These are phyloP conservation scores for Fraxinus baroniana DNA, from an alignment of 305 asterid genomes.

Conservation along the genomic window DNA sequence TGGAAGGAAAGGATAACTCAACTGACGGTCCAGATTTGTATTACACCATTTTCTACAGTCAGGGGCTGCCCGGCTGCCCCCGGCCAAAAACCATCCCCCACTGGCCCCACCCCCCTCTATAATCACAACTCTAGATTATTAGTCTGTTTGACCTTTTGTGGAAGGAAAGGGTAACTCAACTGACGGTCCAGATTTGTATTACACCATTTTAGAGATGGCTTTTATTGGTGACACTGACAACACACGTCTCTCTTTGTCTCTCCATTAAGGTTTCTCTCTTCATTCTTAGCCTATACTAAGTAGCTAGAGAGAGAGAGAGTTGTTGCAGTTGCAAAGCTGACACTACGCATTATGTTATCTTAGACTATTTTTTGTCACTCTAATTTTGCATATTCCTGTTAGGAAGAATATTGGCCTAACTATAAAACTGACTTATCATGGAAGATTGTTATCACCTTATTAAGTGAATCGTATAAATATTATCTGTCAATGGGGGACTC, in stretches of 20 bases:
- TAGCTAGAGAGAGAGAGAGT: no score
- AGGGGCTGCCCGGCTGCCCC: no score
- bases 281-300: background rate
- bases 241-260: background rate
- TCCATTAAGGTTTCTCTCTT: slow-evolving; percentile 22
- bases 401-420: no score
- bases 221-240: slow-evolving; percentile 8
- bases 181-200: slow-evolving; percentile 34
- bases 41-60: background rate
- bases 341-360: background rate
- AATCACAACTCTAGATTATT: no score
- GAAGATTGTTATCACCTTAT: no score
- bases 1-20: background rate
- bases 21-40: slow-evolving; percentile 34
- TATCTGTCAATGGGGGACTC: no score
- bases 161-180: background rate
- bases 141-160: background rate
- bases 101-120: no score
- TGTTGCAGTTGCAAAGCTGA: no score
- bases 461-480: no score
- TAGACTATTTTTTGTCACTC: background rate
- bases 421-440: no score
- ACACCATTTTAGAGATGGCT: slow-evolving; percentile 1
- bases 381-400: no score
- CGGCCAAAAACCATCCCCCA: no score